These are phyloP conservation scores for Eucalyptus globulus DNA, from an alignment of 345 rosid species.

Conservation along the genomic window DNA sequence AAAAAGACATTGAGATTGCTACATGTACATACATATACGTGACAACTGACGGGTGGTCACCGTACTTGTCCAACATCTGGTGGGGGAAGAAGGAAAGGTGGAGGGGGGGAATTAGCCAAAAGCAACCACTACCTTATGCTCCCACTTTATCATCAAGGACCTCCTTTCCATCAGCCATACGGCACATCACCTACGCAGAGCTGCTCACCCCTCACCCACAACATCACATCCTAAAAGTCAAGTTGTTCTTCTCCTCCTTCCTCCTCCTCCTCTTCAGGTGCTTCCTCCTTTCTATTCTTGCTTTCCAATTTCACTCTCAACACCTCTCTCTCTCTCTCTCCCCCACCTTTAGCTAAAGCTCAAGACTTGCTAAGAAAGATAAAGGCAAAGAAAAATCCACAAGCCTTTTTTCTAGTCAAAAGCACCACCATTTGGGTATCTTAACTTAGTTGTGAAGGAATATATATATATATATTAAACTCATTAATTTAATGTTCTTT, in stretches of 20 bases:
- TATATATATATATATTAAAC: neutral
- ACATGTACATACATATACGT: neutral
- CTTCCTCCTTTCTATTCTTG: neutral
- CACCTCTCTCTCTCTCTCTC: neutral
- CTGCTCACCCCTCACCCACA: neutral
- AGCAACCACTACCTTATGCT: neutral
- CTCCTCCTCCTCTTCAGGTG: neutral
- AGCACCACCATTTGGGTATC: neutral
- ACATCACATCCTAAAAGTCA: neutral
- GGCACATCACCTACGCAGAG: neutral
- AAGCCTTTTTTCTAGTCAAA: neutral
- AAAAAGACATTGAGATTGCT: neutral
- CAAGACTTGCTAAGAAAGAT: neutral
- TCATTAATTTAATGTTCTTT: neutral
- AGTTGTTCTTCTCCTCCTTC: neutral
- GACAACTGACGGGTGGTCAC: neutral
- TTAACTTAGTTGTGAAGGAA: neutral
- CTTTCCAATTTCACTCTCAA: neutral
- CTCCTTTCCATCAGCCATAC: neutral
- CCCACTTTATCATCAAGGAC: neutral
- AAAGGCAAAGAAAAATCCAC: neutral
- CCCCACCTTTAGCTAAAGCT: neutral
- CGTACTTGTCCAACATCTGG: neutral
- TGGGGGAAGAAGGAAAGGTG: neutral
- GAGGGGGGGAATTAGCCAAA: neutral